These are phyloP conservation scores for Takashimella koratensis DNA, from an alignment of 1,284 basidiomycete species.

Conservation along the genomic window DNA sequence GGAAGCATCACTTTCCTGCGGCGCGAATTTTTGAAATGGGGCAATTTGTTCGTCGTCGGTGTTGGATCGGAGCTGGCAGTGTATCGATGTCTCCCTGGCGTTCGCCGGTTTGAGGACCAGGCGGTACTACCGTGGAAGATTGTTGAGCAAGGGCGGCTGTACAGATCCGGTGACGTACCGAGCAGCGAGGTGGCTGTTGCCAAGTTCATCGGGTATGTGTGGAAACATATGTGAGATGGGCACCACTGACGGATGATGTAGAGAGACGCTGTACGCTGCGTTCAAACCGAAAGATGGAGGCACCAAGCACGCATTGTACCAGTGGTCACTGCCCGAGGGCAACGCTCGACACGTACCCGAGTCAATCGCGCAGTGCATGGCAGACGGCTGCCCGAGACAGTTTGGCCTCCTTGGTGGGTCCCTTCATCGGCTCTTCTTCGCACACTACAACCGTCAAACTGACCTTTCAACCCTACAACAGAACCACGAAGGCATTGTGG, in stretches of 20 bases:
- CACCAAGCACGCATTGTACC: slow-evolving; percentile 36
- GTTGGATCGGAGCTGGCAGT: slow-evolving; percentile 32
- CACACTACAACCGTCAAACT: no score
- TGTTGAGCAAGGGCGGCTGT: slow-evolving; percentile 35
- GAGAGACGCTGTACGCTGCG: slow-evolving; percentile 46
- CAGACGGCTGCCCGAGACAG: slow-evolving; percentile 29
- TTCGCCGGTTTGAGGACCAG: slow-evolving; percentile 24
- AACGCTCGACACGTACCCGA: slow-evolving; percentile 43
- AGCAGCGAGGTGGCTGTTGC: slow-evolving; percentile 32
- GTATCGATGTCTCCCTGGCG: slow-evolving; percentile 35
- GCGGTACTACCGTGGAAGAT: slow-evolving; percentile 41
- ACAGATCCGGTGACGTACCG: slow-evolving; percentile 22
- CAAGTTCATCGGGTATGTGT: slow-evolving; percentile 45
- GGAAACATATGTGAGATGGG: background rate
- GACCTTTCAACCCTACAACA: slow-evolving; percentile 5
- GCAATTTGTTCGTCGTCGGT: slow-evolving; percentile 41
- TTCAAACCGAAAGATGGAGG: slow-evolving; percentile 24
- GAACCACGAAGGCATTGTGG: slow-evolving; percentile 47
- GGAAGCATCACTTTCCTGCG: slow-evolving; percentile 45
- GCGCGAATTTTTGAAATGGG: slow-evolving; percentile 42
- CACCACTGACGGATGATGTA: slow-evolving; percentile 6
- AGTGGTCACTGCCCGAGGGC: slow-evolving; percentile 48
- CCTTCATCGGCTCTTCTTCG: background rate
- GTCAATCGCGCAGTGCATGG: slow-evolving; percentile 37
- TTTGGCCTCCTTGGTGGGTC: slow-evolving; percentile 45